phyloP scores from a whole-genome alignment of 2,329 filamentous ascomycete species.

The Alternaria incomplexa region DNA sequence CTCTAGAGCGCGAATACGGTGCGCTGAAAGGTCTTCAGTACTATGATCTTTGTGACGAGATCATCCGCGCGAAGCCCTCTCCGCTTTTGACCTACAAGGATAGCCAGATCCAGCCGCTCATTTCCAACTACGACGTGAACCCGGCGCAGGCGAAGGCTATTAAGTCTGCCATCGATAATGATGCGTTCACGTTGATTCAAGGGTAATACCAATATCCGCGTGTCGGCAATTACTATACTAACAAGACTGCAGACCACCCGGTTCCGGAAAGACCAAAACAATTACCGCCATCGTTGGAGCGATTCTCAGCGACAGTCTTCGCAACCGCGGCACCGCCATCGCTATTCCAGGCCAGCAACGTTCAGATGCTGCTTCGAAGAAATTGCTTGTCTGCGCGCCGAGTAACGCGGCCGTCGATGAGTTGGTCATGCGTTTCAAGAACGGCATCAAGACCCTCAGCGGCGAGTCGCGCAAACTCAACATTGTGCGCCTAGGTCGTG shows the following conservation, averaged over 20 bases:
- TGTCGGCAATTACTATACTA: constrained; percentile 19
- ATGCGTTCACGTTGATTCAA: constrained; percentile 95
- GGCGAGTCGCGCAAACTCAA: constrained; percentile 79
- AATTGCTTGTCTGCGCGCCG: constrained; percentile 94
- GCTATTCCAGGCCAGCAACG: constrained; percentile 44
- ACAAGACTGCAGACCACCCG: constrained; percentile 70
- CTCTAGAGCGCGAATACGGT: constrained; percentile 93
- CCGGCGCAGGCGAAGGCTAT: constrained; percentile 89
- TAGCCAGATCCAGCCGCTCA: constrained; percentile 70
- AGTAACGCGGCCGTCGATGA: constrained; percentile 99
- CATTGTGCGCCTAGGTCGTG: constrained; percentile 86
- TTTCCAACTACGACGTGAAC: constrained; percentile 83
- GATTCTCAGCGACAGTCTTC: constrained; percentile 69
- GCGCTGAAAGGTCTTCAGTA: constrained; percentile 89
- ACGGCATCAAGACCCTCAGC: constrained; percentile 77
- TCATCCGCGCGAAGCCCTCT: constrained; percentile 86
- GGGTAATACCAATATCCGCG: constrained; percentile 58
- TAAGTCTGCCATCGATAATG: constrained; percentile 89
- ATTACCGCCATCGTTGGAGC: constrained; percentile 96
- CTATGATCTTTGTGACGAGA: constrained; percentile 94
- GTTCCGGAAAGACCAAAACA: constrained; percentile 98
- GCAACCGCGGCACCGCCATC: constrained; percentile 56
- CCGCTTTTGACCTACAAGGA: constrained; percentile 83
- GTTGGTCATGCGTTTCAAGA: constrained; percentile 88
- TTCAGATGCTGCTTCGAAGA: constrained; percentile 66